Base-by-base conservation (phyloP, 441 rosid genomes). In the Cnidoscolus chayamansa region DNA sequence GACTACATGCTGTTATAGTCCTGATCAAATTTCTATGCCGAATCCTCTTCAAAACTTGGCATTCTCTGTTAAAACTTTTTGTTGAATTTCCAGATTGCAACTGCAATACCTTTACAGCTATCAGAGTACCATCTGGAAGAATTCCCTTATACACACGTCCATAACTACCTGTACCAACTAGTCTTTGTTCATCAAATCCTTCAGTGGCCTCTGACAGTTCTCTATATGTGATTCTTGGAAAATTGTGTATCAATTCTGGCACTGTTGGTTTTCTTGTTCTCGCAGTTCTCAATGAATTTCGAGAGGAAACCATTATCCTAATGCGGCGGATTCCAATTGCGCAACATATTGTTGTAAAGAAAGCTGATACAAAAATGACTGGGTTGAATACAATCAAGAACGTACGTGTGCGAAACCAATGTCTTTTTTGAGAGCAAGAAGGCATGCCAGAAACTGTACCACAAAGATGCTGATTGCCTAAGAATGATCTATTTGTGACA, bases 221-320 rank as follows among this genome's bases (percentile, higher is more conserved):
- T 65, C 72, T 81, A 68, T 83, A 77, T 57, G 92, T 81, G n/a
- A 86, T 77, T 72, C 90, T 84, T 20, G 88, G 90, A 74, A 74
- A 56, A 15, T 70, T 74, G 59, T 65, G 78, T 17, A 67, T 66
- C 66, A 70, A 25, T 45, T 49, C 53, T 8, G 53, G 57, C 6
- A 17, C 7, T 40, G 47, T 6, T 56, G 48, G 25, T 31, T 68
- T 57, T 17, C 64, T 59, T 20, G 48, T 60, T 10, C 31, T 70
- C 45, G 62, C 47, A 8, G 48, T 54, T 59, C 51, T 50, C 43
- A 37, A 16, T 25, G 71, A 66, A 10, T 51, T 20, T 63, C 64
- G 40, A 49, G 83, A 79, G 19, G 86, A 73, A 65, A 79, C 70
- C 37, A 73, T 71, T 54, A 50, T 63, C 62, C 67, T 77, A 63